phyloP scores from a whole-genome alignment of 257 asterid species.

The Solanum pennellii region DNA sequence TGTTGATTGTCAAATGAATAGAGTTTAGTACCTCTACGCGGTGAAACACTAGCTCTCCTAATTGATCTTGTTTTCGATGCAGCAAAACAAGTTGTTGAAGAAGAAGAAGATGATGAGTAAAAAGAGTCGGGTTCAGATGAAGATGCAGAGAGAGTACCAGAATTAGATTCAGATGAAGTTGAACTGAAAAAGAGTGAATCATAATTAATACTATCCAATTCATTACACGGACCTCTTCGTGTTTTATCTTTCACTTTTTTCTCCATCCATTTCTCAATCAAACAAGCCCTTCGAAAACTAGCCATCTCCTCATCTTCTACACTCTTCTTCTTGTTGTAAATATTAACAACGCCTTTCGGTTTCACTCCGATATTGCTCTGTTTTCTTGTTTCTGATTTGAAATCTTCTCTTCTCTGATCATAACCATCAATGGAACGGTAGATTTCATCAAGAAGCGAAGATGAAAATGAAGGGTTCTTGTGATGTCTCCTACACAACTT shows the following conservation, averaged over 20 bases:
- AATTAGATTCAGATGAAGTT: constrained; percentile 60
- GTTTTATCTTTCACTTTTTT: constrained; percentile 21
- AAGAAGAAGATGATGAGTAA: constrained; percentile 7
- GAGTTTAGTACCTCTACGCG: not conserved
- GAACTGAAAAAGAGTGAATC: constrained; percentile 68
- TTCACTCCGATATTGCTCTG: not conserved
- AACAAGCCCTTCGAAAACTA: constrained; percentile 21
- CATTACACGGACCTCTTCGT: constrained; percentile 3
- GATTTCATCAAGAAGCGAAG: constrained; percentile 80
- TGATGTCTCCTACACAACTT: constrained; percentile 19
- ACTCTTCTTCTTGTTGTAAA: not conserved
- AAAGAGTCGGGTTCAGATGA: constrained; percentile 66
- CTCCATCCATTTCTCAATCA: constrained; percentile 63
- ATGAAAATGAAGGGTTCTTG: constrained; percentile 58
- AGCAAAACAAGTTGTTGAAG: constrained; percentile 35
- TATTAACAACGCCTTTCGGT: not conserved
- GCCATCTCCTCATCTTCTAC: constrained; percentile 22
- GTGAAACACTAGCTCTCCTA: constrained; percentile 8
- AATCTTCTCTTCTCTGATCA: constrained; percentile 10
- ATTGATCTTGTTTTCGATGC: constrained; percentile 24
- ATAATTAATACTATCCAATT: constrained; percentile 2
- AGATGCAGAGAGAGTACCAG: constrained; percentile 49
- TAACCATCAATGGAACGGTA: constrained; percentile 69
- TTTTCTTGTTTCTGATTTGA: not conserved
- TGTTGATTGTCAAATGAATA: constrained; percentile 3